phyloP scores from a whole-genome alignment of 495 filamentous ascomycete species.

The Daldinia vernicosa region DNA sequence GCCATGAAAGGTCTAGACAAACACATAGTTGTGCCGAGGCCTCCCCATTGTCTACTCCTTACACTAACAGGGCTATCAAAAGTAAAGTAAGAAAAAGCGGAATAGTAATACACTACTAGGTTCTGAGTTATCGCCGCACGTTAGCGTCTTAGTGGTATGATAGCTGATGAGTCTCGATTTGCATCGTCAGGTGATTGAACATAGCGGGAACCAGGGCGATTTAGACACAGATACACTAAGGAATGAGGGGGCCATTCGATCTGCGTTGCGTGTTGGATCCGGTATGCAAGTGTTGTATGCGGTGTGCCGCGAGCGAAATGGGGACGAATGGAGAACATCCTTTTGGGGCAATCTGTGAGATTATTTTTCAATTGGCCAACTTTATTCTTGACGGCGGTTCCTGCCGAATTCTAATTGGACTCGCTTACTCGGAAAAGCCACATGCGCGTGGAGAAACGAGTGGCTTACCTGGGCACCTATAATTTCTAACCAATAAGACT shows the following conservation, averaged over 20 bases:
- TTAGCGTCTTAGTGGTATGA: conserved; percentile 34
- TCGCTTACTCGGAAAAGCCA: conserved; percentile 37
- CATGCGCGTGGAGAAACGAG: conserved; percentile 20
- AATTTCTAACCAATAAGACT: conserved; percentile 10
- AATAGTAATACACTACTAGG: conserved; percentile 1
- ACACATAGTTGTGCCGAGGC: neutral
- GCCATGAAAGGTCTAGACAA: neutral
- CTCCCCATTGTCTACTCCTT: neutral
- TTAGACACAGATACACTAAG: neutral
- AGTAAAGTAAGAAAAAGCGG: neutral
- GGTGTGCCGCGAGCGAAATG: conserved; percentile 21
- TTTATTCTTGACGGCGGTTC: conserved; percentile 43
- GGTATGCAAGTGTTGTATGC: conserved; percentile 27
- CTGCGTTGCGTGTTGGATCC: conserved; percentile 23
- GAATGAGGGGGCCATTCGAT: conserved; percentile 18
- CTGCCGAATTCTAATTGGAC: conserved; percentile 40
- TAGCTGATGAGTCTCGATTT: conserved; percentile 9
- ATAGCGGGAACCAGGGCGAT: neutral
- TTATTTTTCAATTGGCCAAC: conserved; percentile 18
- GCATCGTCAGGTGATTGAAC: conserved; percentile 34
- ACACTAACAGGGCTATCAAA: neutral
- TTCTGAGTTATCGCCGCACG: conserved; percentile 15
- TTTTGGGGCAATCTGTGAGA: neutral
- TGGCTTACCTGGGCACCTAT: conserved; percentile 4
- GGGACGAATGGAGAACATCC: neutral